phyloP scores from a whole-genome alignment of 2,329 filamentous ascomycete genomes.

The Bipolaris gigantea region DNA sequence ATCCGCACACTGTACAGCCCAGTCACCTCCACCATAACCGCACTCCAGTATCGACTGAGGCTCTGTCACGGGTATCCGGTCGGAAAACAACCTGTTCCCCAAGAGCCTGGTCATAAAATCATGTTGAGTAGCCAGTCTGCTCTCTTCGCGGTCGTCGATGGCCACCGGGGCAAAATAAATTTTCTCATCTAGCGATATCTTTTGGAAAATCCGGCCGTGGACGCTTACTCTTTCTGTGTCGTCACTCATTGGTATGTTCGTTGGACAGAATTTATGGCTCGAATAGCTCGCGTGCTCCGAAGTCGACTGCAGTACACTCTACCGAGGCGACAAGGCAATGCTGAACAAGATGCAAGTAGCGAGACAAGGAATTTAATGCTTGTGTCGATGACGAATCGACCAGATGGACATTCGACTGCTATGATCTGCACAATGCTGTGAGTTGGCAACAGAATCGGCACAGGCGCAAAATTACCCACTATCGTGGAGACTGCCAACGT shows the following conservation, averaged over 20 bases:
- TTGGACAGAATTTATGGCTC: background rate
- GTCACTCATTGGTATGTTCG: slow-evolving; percentile 18
- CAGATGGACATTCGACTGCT: slow-evolving; percentile 3
- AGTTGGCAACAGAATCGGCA: slow-evolving; percentile 15
- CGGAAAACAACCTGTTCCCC: slow-evolving; percentile 34
- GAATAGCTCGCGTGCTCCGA: background rate
- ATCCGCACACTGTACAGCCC: slow-evolving; percentile 44
- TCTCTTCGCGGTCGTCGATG: slow-evolving; percentile 43
- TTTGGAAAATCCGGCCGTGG: slow-evolving; percentile 46
- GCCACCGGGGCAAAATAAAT: slow-evolving; percentile 47
- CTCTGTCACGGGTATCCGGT: slow-evolving; percentile 27
- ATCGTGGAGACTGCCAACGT: slow-evolving; percentile 22
- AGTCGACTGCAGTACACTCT: background rate
- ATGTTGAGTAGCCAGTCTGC: slow-evolving; percentile 42
- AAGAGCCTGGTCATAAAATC: slow-evolving; percentile 38
- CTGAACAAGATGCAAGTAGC: background rate
- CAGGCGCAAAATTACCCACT: slow-evolving; percentile 15
- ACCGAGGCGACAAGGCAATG: background rate
- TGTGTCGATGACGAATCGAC: background rate
- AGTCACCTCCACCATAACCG: slow-evolving; percentile 45
- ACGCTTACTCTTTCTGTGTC: slow-evolving; percentile 33
- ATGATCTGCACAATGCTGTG: slow-evolving; percentile 8
- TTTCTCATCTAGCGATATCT: slow-evolving; percentile 40
- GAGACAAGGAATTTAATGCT: background rate
- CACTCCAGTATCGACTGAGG: slow-evolving; percentile 45